Conservation (phyloP, 768 basidiomycete species). For the Lepiota brunneoincarnata region DNA sequence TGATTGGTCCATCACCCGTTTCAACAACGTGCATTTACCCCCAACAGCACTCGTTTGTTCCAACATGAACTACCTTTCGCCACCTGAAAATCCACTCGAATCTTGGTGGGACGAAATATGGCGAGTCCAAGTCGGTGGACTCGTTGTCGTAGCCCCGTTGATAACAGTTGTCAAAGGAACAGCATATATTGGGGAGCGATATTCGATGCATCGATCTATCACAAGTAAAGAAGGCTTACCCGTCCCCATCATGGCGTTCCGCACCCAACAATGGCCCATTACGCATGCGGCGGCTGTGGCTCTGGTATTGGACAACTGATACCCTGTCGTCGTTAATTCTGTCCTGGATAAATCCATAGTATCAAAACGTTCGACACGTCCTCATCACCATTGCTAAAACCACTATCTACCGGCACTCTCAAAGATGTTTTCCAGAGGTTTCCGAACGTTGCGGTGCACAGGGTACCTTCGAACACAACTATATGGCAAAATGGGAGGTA, state of each 20-base stretch:
- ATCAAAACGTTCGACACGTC: slow-evolving; percentile 52
- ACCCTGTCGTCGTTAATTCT: slow-evolving; percentile 31
- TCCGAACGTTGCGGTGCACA: slow-evolving; percentile 67
- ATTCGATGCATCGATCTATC: slow-evolving; percentile 53
- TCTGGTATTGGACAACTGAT: slow-evolving; percentile 51
- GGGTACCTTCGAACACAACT: slow-evolving; percentile 63
- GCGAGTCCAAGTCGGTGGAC: slow-evolving; percentile 51
- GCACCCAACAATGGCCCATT: slow-evolving; percentile 64
- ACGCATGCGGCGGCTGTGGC: slow-evolving; percentile 49
- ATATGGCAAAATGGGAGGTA: slow-evolving; percentile 55
- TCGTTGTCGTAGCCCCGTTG: slow-evolving; percentile 47
- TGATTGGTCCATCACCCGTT: slow-evolving; percentile 57
- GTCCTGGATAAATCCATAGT: slow-evolving; percentile 36
- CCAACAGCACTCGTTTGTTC: slow-evolving; percentile 46
- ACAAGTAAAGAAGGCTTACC: slow-evolving; percentile 40
- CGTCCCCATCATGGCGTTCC: slow-evolving; percentile 57
- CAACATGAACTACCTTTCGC: slow-evolving; percentile 36
- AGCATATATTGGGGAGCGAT: slow-evolving; percentile 56
- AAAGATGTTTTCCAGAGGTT: slow-evolving; percentile 48
- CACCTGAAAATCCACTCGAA: slow-evolving; percentile 38
- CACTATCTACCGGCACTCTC: slow-evolving; percentile 51
- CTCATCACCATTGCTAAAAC: slow-evolving; percentile 57
- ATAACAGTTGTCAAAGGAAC: slow-evolving; percentile 49
- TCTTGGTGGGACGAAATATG: slow-evolving; percentile 57
- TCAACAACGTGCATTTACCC: slow-evolving; percentile 52